Conservation (phyloP, 176 grass and related monocot species). For the Thinopyrum elongatum region DNA sequence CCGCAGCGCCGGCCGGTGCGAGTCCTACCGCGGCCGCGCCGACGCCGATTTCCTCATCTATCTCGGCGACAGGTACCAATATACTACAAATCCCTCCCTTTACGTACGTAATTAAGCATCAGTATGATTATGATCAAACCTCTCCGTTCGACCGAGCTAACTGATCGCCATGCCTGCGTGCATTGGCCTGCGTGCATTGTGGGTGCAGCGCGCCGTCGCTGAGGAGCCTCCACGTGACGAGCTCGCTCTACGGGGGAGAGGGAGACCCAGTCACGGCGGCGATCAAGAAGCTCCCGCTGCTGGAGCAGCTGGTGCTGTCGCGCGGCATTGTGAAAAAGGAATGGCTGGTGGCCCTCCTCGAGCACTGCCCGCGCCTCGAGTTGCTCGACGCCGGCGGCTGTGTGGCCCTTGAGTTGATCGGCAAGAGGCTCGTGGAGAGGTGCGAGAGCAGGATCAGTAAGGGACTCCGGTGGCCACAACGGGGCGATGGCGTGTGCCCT, state of each 20-base stretch:
- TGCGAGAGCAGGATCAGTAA: neutral
- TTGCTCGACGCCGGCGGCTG: neutral
- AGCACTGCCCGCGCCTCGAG: neutral
- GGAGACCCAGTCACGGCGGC: neutral
- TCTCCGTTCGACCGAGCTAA: neutral
- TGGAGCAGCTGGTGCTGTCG: neutral
- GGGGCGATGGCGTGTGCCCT: neutral
- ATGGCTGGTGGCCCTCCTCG: neutral
- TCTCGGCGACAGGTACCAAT: neutral
- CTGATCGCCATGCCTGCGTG: no score
- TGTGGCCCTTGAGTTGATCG: neutral
- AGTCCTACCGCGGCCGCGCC: neutral
- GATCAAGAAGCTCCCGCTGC: neutral
- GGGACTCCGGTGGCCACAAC: neutral
- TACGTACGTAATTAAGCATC: no score
- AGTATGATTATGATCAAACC: no score
- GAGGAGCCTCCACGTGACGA: neutral
- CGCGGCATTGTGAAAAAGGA: neutral
- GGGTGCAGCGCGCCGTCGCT: neutral
- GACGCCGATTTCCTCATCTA: neutral
- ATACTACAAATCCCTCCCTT: no score
- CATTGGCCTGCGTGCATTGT: no score
- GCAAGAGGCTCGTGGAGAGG: neutral
- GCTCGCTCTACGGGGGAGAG: neutral
- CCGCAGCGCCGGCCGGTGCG: neutral